A percentile compares a stretch with the other conserved stretches of the same genome.
Evolutionary conservation across 2,329 filamentous ascomycete genomes (phyloP).

Genomic region (Laburnicola sp.): DNA sequence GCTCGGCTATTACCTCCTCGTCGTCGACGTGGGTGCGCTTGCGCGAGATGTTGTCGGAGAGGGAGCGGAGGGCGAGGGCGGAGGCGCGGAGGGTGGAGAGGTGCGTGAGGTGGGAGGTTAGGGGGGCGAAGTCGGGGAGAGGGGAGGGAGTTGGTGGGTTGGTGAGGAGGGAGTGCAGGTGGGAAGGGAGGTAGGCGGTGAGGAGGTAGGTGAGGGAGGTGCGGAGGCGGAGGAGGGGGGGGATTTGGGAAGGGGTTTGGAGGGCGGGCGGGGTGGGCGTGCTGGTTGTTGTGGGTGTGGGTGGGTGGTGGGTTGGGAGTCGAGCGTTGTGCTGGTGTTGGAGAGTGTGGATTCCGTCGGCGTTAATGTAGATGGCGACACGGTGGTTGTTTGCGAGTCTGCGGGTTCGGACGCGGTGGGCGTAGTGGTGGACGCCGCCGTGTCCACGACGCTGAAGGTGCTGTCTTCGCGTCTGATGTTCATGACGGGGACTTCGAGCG

Average conservation of each 20-base stretch:
- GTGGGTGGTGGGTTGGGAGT: slow-evolving; percentile 22
- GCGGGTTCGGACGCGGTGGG: slow-evolving; percentile 21
- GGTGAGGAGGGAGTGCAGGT: slow-evolving; percentile 51
- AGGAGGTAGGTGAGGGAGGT: slow-evolving; percentile 68
- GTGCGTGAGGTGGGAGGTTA: slow-evolving; percentile 70
- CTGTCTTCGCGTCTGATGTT: slow-evolving; percentile 64
- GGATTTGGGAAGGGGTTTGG: slow-evolving; percentile 50
- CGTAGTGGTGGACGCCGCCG: slow-evolving; percentile 13
- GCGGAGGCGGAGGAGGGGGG: slow-evolving; percentile 64
- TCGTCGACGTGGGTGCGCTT: slow-evolving; percentile 63
- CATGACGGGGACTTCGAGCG: slow-evolving; percentile 75
- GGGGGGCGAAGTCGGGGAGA: slow-evolving; percentile 66
- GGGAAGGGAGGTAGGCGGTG: slow-evolving; percentile 58
- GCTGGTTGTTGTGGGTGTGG: slow-evolving; percentile 17
- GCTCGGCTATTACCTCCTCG: slow-evolving; percentile 64
- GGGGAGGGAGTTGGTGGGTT: slow-evolving; percentile 46
- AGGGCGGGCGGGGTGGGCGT: slow-evolving; percentile 19
- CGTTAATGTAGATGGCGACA: slow-evolving; percentile 5
- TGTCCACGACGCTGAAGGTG: slow-evolving; percentile 32
- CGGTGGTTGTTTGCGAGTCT: slow-evolving; percentile 9
- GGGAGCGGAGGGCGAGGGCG: slow-evolving; percentile 67
- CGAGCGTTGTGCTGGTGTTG: slow-evolving; percentile 27
- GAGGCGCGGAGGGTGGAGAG: too few relatives aligned
- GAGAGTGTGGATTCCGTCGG: background rate
- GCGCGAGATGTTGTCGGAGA: slow-evolving; percentile 67